A percentile compares a stretch with the other conserved stretches of the same genome.
Conservation (phyloP, 2,329 filamentous ascomycete genomes). For the Xylaria sp. region DNA sequence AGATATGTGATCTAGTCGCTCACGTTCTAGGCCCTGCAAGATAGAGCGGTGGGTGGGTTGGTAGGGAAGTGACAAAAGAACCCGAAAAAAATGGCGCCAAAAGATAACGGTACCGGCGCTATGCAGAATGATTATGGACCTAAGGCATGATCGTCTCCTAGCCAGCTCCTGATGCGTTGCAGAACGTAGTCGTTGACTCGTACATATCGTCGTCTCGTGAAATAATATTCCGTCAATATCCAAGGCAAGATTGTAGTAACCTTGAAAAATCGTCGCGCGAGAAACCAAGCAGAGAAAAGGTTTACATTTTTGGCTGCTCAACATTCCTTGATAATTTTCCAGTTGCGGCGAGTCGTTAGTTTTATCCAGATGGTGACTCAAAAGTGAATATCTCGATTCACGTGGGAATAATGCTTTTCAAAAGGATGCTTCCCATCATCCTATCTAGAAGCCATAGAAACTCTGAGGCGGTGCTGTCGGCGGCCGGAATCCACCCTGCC, state of each 20-base stretch:
- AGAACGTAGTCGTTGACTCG: conserved; percentile 28
- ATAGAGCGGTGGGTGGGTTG: conserved; percentile 17
- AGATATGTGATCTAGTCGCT: conserved; percentile 18
- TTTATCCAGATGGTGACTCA: neutral
- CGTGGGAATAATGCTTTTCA: neutral
- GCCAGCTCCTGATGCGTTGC: conserved; percentile 25
- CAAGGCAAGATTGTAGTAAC: conserved; percentile 8
- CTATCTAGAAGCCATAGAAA: conserved; percentile 29
- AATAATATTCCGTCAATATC: conserved; percentile 18
- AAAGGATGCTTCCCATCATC: conserved; percentile 5
- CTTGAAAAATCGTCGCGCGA: conserved; percentile 13
- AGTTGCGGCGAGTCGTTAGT: neutral
- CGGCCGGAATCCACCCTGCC: conserved; percentile 30
- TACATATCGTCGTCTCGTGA: conserved; percentile 30
- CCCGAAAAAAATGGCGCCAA: conserved; percentile 10
- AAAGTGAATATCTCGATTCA: neutral
- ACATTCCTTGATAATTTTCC: conserved; percentile 4
- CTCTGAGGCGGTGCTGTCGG: conserved; percentile 37
- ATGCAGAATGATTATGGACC: conserved; percentile 29
- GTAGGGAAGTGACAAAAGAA: conserved; percentile 17
- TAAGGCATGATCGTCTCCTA: conserved; percentile 11
- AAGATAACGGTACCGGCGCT: conserved; percentile 29
- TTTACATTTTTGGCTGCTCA: conserved; percentile 2
- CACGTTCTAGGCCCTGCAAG: conserved; percentile 24
- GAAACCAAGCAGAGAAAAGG: conserved; percentile 6